Percentiles rank a stretch among this genome's conserved stretches.
Conservation (phyloP, 1,139 yeast species). For the Magnusiomyces suaveolens region DNA sequence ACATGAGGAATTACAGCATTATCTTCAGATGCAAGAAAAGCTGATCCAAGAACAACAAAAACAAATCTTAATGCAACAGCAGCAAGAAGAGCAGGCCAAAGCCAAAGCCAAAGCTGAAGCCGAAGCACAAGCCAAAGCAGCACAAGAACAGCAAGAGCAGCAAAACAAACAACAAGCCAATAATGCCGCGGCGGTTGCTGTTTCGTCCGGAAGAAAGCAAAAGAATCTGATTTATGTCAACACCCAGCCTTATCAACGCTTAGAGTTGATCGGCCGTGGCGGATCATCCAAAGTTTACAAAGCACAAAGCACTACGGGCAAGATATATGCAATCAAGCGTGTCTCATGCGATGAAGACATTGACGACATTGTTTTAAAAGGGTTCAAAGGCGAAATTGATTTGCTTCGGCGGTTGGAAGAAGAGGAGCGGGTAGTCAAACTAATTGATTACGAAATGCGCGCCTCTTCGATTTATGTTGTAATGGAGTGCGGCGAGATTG, state of each 20-base stretch:
- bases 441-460: conserved; percentile 63
- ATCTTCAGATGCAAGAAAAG: conserved; percentile 13
- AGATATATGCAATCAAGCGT: conserved; percentile 69
- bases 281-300: conserved; percentile 90
- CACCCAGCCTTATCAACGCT: conserved; percentile 56
- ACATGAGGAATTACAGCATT: conserved; percentile 14
- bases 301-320: conserved; percentile 47
- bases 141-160: conserved; percentile 12
- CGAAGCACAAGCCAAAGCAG: background rate
- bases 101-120: background rate
- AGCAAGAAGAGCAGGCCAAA: conserved; percentile 3
- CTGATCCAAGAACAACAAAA: conserved; percentile 12
- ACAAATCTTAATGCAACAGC: conserved; percentile 5
- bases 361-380: conserved; percentile 61
- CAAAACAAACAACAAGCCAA: conserved; percentile 12
- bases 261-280: conserved; percentile 80
- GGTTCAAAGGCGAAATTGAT: conserved; percentile 86
- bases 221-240: conserved; percentile 38
- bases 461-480: conserved; percentile 59
- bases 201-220: conserved; percentile 14
- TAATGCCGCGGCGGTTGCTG: background rate
- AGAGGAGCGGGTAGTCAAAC: conserved; percentile 65
- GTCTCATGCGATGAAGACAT: conserved; percentile 67
- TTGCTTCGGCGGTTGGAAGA: conserved; percentile 51
- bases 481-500: conserved; percentile 95